These are phyloP conservation scores for Entomortierella chlamydospora DNA, from an alignment of 192 early-diverging fungal species.

Conservation along the genomic window DNA sequence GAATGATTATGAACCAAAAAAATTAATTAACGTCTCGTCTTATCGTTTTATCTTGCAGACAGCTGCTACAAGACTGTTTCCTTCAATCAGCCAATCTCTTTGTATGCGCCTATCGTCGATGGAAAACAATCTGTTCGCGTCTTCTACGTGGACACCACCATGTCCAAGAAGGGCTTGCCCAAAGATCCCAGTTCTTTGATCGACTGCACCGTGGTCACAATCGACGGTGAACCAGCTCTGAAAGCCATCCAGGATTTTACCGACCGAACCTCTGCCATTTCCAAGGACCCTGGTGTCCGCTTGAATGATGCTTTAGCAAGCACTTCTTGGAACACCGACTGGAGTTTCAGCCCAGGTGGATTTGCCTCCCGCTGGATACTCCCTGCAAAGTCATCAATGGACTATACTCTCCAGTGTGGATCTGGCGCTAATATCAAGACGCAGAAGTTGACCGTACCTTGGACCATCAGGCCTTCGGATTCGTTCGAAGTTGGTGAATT, in stretches of 20 bases:
- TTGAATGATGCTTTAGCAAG: conserved; percentile 38
- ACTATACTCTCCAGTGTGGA: conserved; percentile 42
- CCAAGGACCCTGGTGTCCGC: conserved; percentile 56
- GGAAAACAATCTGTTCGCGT: conserved; percentile 26
- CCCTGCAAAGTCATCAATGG: conserved; percentile 18
- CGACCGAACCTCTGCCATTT: conserved; percentile 28
- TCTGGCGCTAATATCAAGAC: neutral
- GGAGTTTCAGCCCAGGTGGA: conserved; percentile 19
- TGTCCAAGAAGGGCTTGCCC: conserved; percentile 9
- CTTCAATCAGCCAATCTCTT: conserved; percentile 29
- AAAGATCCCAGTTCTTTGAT: conserved; percentile 5
- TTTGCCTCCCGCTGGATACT: conserved; percentile 31
- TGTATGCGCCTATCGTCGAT: conserved; percentile 41
- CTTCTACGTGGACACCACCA: conserved; percentile 14
- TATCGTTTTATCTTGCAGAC: no score
- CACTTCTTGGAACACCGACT: conserved; percentile 22
- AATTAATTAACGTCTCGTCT: no score
- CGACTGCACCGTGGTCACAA: conserved; percentile 35
- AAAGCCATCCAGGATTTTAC: conserved; percentile 36
- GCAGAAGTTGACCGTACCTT: conserved; percentile 16
- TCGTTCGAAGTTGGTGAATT: conserved; percentile 12
- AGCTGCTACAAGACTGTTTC: conserved; percentile 29
- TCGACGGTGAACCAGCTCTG: conserved; percentile 45
- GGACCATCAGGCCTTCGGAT: conserved; percentile 11
- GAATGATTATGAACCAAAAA: neutral